These are phyloP conservation scores for Tetrahymena thermophila DNA, from an alignment of 73 alveolate genomes.

Conservation along the genomic window DNA sequence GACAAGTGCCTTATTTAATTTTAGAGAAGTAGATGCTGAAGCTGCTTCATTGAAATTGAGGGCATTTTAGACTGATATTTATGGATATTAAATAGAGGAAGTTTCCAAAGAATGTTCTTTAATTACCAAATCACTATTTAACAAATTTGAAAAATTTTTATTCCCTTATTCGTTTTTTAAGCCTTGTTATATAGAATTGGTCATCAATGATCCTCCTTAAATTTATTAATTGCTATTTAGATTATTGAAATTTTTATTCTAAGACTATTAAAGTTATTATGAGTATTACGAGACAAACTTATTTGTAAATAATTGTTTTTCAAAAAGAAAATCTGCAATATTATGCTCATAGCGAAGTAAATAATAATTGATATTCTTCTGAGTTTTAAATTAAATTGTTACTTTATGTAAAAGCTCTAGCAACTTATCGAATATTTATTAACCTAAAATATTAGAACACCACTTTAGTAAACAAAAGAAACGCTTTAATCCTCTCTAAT, in stretches of 20 bases:
- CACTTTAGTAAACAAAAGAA: neutral
- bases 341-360: neutral
- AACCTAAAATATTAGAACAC: neutral
- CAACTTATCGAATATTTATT: neutral
- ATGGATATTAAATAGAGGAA: neutral
- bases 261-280: neutral
- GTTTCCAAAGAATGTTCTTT: neutral
- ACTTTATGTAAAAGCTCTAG: neutral
- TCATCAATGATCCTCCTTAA: neutral
- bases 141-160: neutral
- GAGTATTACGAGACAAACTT: neutral
- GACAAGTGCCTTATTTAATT: neutral
- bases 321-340: neutral
- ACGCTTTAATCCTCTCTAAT: neutral
- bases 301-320: neutral
- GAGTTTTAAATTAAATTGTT: neutral
- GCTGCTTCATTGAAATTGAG: neutral
- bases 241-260: neutral
- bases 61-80: neutral
- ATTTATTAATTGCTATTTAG: neutral
- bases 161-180: neutral
- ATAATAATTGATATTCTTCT: neutral
- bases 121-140: neutral
- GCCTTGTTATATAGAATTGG: neutral
- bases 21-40: neutral